Conservation (phyloP, 352 stramenopile genomes). For the Phytopythium sindhum region DNA sequence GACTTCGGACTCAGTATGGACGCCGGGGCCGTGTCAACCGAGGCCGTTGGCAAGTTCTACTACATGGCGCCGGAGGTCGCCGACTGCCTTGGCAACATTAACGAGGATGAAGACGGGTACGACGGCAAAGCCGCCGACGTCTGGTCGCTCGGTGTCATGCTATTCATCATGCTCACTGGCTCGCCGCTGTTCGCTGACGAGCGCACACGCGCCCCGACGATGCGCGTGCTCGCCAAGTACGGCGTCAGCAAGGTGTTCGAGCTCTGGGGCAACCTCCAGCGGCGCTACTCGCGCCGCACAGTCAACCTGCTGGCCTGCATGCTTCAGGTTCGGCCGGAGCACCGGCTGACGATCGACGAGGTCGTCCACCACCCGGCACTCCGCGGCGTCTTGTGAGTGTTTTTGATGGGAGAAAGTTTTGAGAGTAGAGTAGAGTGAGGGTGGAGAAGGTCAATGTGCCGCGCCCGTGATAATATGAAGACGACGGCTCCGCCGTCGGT, state of each 20-base stretch:
- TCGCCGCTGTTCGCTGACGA: constrained; percentile 41
- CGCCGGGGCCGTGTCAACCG: constrained; percentile 26
- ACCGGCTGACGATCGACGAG: constrained; percentile 30
- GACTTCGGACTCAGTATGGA: constrained; percentile 62
- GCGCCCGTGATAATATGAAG: background rate
- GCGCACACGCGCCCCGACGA: constrained; percentile 26
- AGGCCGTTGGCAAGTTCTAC: constrained; percentile 63
- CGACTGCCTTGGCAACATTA: background rate
- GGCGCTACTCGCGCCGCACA: constrained; percentile 18
- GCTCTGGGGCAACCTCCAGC: constrained; percentile 46
- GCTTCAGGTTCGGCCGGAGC: constrained; percentile 42
- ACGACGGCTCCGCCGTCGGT: background rate
- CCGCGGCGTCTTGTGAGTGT: background rate
- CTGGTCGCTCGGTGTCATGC: constrained; percentile 57
- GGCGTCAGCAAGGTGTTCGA: constrained; percentile 53
- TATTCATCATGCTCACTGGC: constrained; percentile 57
- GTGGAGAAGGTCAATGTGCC: background rate
- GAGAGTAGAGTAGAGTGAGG: background rate
- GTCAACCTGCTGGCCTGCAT: constrained; percentile 44
- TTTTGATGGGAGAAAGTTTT: background rate
- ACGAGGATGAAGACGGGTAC: constrained; percentile 20
- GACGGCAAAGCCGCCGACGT: constrained; percentile 37
- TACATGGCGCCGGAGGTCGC: constrained; percentile 76
- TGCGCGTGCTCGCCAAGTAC: constrained; percentile 41
- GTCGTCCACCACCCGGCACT: constrained; percentile 24